These are phyloP conservation scores for Pterula multifida DNA, from an alignment of 1,284 basidiomycete species.

Conservation along the genomic window DNA sequence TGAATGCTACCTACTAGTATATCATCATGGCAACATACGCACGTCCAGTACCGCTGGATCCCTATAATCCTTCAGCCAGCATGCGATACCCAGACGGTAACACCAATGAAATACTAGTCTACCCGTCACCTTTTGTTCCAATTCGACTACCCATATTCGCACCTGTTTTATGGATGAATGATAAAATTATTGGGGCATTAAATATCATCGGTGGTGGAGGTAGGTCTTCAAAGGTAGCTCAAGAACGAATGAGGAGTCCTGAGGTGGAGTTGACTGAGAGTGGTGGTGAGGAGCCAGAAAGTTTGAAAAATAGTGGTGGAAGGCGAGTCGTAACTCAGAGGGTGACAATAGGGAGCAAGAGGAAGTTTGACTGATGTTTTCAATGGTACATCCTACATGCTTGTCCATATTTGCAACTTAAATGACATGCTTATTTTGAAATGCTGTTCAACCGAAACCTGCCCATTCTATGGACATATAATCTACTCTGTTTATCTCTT, in stretches of 20 bases:
- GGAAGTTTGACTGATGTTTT: conserved; percentile 19
- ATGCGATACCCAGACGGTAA: conserved; percentile 17
- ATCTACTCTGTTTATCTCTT: conserved; percentile 50
- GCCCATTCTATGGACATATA: conserved; percentile 89
- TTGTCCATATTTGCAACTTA: not conserved
- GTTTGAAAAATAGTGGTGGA: conserved; percentile 13
- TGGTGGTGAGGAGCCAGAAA: conserved; percentile 38
- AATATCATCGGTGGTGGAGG: conserved; percentile 35
- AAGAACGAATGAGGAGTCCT: conserved; percentile 13
- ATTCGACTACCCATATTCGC: conserved; percentile 68
- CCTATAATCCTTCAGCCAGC: conserved; percentile 46
- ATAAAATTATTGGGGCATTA: conserved; percentile 49
- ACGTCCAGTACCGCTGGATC: conserved; percentile 51
- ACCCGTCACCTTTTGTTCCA: conserved; percentile 65
- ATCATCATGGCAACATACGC: conserved; percentile 72
- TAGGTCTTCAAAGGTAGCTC: conserved; percentile 9
- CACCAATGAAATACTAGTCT: conserved; percentile 19
- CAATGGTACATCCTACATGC: not conserved
- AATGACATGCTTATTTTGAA: not conserved
- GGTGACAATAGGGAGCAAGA: conserved; percentile 25
- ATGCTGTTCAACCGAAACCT: conserved; percentile 59
- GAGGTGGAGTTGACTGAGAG: conserved; percentile 34
- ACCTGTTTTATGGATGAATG: conserved; percentile 63
- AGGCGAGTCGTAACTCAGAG: conserved; percentile 17
- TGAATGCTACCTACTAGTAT: conserved; percentile 32